Evolutionary conservation across 2,329 filamentous ascomycete species (phyloP).

Genomic region (Nothopassalora personata): DNA sequence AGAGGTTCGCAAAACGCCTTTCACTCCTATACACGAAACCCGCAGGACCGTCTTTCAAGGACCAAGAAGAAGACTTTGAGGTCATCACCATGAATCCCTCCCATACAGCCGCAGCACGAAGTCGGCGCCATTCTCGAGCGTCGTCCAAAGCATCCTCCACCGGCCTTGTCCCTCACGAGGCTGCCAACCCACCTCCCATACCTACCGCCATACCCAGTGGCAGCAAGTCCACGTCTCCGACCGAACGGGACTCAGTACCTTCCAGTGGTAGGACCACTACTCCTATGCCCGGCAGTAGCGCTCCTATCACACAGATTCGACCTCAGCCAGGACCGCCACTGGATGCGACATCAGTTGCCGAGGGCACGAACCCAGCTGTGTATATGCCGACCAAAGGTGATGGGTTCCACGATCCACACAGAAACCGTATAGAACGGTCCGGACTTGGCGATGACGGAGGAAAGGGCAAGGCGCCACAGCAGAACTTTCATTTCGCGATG

Average conservation of each 20-base stretch:
- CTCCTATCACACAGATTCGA: not conserved
- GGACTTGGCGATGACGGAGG: not conserved
- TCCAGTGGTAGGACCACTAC: not conserved
- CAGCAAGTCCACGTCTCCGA: not conserved
- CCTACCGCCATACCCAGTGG: not conserved
- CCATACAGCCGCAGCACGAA: conserved; percentile 10
- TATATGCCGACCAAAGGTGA: conserved; percentile 6
- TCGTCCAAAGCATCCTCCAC: not conserved
- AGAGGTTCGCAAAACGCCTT: conserved; percentile 1
- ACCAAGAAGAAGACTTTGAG: conserved; percentile 8
- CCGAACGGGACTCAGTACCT: not conserved
- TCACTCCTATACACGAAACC: conserved; percentile 1
- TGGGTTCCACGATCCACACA: conserved; percentile 1
- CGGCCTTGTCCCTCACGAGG: not conserved
- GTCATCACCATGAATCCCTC: conserved; percentile 26
- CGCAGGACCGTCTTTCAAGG: not conserved
- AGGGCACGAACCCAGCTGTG: conserved; percentile 1
- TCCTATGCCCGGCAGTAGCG: not conserved
- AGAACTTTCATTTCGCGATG: conserved; percentile 22
- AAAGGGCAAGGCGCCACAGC: conserved; percentile 18
- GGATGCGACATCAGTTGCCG: not conserved
- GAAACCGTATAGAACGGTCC: not conserved
- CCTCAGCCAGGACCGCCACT: not conserved
- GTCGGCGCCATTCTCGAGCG: not conserved
- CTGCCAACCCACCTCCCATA: not conserved